Conservation (phyloP, 176 grass and related monocot species). For the Phragmites australis region DNA sequence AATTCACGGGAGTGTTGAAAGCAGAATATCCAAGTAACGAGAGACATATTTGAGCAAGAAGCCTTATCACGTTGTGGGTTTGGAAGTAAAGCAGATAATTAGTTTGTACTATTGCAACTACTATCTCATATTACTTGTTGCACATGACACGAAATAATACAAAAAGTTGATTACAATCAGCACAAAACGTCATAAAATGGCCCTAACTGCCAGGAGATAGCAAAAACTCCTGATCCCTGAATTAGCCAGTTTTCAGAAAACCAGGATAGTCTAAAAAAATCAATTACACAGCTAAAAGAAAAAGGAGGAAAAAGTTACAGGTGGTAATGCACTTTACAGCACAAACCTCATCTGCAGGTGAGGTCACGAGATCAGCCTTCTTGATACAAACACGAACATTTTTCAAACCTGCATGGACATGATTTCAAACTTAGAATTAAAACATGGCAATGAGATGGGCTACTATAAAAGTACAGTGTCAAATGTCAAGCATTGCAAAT, state of each 20-base stretch:
- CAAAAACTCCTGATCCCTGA: conserved; percentile 3
- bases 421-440: conserved; percentile 4
- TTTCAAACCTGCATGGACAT: conserved; percentile 63
- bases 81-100: not conserved
- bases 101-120: conserved; percentile 9
- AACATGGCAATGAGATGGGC: conserved; percentile 8
- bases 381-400: conserved; percentile 68
- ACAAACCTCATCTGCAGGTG: conserved; percentile 70
- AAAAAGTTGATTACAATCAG: conserved; percentile 4
- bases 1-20: not conserved
- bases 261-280: not conserved
- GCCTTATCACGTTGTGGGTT: not conserved
- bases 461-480: not conserved
- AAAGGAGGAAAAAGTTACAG: not conserved
- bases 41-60: not conserved
- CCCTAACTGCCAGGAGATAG: not conserved
- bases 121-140: not conserved
- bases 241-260: conserved; percentile 16
- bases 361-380: conserved; percentile 50
- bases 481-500: conserved; percentile 6
- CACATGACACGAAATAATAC: not conserved
- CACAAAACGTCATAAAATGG: conserved; percentile 27
- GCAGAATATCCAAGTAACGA: not conserved
- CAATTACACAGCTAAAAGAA: not conserved
- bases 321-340: not conserved